Evolutionary conservation across 345 rosid species (phyloP), one percentile per base, ranked within the genome.

Genomic region (Passiflora organensis): DNA sequence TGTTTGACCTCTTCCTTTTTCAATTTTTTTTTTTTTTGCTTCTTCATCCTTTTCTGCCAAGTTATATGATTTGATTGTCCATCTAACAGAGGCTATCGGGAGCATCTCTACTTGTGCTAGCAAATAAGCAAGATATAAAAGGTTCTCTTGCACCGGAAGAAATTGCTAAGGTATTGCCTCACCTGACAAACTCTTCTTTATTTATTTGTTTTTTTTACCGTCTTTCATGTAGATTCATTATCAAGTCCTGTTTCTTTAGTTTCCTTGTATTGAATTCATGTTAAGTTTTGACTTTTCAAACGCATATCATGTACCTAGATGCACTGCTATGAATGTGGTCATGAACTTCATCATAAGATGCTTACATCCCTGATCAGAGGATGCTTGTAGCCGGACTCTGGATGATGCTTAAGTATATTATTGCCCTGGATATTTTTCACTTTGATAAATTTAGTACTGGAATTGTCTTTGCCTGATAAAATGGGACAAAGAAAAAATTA

Each of bases 121-220:
- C 96, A 18, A 88, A 88, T 63, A 91, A 91, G 78, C 98, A 88
- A 67, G 96, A 91, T 63, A 88, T 86, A 47, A 83, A 80, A 68
- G 93, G 96, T 52, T 85, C 95, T 37, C 90, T 91, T 64, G 66
- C 82, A 10, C 96, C 96, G 10, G 63, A 77, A 36, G 98, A 88
- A 65, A 88, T 91, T 52, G 88, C 95, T 41, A 82, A 88, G 71
- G 96, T 84, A 65, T 78, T 78, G 36, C 19, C 61, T 50, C 50
- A n/a, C 17, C 32, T 21, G 21, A 23, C 59, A 0, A 46, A 18
- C 41, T 20, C 14, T 34, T 24, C 51, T 25, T 51, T 18, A 24
- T 1, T 62, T 46, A 23, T 0, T 41, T 12, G 19, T 24, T 15
- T 41, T 6, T 18, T 19, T n/a, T n/a, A n/a, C n/a, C n/a, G n/a